Evolutionary conservation across 352 stramenopile species (phyloP), one percentile per base, ranked within the genome.

Genomic region (Blastocystis sp.): DNA sequence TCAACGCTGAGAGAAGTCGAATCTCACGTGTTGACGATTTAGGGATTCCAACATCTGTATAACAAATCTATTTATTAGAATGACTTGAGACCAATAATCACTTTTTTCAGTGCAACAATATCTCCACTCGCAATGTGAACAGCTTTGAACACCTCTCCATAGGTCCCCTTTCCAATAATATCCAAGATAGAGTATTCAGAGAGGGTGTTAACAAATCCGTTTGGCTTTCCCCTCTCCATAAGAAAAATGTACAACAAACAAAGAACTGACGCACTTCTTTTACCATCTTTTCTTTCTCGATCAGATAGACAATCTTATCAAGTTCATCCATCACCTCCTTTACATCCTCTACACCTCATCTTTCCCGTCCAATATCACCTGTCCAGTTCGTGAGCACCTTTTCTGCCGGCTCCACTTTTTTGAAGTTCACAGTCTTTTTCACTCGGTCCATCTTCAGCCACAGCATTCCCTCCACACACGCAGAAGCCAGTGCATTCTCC

Each of bases 241-340:
- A 68, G 37, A 68, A 37, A 1, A 37, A 68, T 59, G 50, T 59
- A 13, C 50, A 59, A 59, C 54, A 81, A 81, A 81, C 70, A 81
- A 3, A 16, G 26, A 34, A 81, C 50, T 65, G 45, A 4, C 16
- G 39, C 13, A 63, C 70, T 41, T 81, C 70, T 26, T 81, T 62
- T 20, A 64, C 39, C 70, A 81, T 81, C 34, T 45, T 34, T n/a
- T 81, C 70, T 45, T 81, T 81, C 54, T 81, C 70, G 37, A 81
- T 81, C 24, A 81, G 45, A 81, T 81, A 81, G 5, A 81, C 70
- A 20, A 79, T 50, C 11, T 43, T 56, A 47, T 79, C 68, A 24
- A 79, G 68, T 59, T 43, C 68, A 18, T 50, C 43, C 68, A 79
- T 79, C 39, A 79, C 68, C 50, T 34, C 50, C 68, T 79, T 79